Conservation (phyloP, 2,329 filamentous ascomycete genomes). For the Zelopaecilomyces penicillatus region DNA sequence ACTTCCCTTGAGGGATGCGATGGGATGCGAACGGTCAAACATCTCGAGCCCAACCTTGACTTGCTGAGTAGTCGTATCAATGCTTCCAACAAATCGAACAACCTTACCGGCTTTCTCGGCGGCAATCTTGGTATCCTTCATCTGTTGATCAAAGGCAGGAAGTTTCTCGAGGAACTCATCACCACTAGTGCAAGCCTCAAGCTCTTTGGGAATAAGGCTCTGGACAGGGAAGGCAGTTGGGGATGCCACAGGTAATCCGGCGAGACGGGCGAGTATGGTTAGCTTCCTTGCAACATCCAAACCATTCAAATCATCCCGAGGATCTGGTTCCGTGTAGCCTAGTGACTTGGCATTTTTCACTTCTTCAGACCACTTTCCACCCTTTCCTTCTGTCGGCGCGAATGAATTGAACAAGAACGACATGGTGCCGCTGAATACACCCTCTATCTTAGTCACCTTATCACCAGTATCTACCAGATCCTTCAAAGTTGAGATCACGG, state of each 20-base stretch:
- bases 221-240: slow-evolving; percentile 89
- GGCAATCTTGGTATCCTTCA: slow-evolving; percentile 80
- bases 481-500: slow-evolving; percentile 85
- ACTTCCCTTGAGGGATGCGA: slow-evolving; percentile 90
- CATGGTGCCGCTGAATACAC: slow-evolving; percentile 96
- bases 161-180: slow-evolving; percentile 80
- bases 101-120: slow-evolving; percentile 86
- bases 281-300: slow-evolving; percentile 91
- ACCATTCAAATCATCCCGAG: slow-evolving; percentile 78
- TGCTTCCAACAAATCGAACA: slow-evolving; percentile 86
- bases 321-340: slow-evolving; percentile 87
- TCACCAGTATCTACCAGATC: slow-evolving; percentile 94
- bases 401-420: slow-evolving; percentile 98
- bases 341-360: slow-evolving; percentile 87
- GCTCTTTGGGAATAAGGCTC: slow-evolving; percentile 80
- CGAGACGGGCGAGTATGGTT: slow-evolving; percentile 83
- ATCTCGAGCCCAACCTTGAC: slow-evolving; percentile 91
- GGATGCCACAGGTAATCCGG: slow-evolving; percentile 71
- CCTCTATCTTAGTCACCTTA: slow-evolving; percentile 84
- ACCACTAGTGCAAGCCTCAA: slow-evolving; percentile 67
- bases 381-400: slow-evolving; percentile 65
- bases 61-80: slow-evolving; percentile 70
- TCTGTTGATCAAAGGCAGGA: slow-evolving; percentile 75
- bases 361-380: slow-evolving; percentile 82
- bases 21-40: slow-evolving; percentile 80